A percentile compares a stretch with the other conserved stretches of the same genome.
Evolutionary conservation across 208 protist species (phyloP).

Genomic region (Trypanosoma cruzi): DNA sequence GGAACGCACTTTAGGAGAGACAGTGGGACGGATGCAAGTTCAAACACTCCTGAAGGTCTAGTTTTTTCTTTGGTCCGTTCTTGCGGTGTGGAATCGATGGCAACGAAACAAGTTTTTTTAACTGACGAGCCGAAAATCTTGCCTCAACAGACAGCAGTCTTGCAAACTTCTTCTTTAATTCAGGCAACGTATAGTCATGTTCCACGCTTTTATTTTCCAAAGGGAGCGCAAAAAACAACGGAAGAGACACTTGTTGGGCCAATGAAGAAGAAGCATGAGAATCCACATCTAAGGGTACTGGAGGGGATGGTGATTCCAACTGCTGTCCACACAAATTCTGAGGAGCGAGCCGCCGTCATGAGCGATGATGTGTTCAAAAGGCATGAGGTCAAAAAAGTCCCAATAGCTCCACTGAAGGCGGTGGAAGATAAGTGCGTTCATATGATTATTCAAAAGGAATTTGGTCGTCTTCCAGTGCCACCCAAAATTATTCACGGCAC

Average conservation of each 20-base stretch:
- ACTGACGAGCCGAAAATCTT: constrained; percentile 1
- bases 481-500: constrained; percentile 47
- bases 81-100: neutral
- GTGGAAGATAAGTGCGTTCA: constrained; percentile 61
- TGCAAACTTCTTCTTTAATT: neutral
- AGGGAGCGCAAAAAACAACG: constrained; percentile 40
- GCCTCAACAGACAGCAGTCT: constrained; percentile 2
- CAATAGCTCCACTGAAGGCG: constrained; percentile 57
- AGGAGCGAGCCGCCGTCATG: constrained; percentile 22
- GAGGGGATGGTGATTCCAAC: constrained; percentile 46
- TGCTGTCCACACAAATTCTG: constrained; percentile 36
- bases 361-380: neutral
- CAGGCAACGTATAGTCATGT: constrained; percentile 68
- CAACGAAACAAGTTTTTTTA: neutral
- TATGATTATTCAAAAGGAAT: constrained; percentile 71
- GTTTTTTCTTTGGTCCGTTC: neutral
- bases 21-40: neutral
- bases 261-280: constrained; percentile 50
- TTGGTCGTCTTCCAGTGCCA: constrained; percentile 53
- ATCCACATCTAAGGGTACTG: constrained; percentile 69
- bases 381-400: constrained; percentile 6
- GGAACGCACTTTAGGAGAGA: neutral
- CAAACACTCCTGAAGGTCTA: constrained; percentile 4
- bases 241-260: constrained; percentile 57
- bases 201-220: constrained; percentile 87